Base-by-base conservation (phyloP, 768 basidiomycete genomes). In the Fibroporia radiculosa region DNA sequence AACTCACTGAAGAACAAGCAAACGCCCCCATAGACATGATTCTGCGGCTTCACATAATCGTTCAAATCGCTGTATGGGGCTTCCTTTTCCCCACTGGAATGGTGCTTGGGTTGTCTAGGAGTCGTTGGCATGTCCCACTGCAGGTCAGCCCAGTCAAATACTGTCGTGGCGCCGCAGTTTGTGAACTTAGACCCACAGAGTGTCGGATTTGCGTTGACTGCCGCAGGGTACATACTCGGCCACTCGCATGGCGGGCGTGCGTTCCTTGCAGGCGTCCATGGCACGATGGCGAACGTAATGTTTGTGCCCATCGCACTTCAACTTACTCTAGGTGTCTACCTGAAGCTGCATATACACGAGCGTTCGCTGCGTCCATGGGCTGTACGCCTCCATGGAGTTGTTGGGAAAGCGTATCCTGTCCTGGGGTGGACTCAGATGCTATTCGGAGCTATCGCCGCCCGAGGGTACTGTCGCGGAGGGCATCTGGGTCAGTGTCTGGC, bases 311-410 rank as follows among this genome's bases (percentile, higher is more conserved):
- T 93, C 29, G 53, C 73, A 12, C 52, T 68, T 1, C 93, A 96
- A 64, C 67, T 86, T 10, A 54, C 61, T 19, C 67, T 91, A 38
- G 93, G 93, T 3, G 75, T 90, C 34, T 97, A 95, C 64, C 81
- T 97, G 54, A 96, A 95, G 64, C 67, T 93, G 6, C 93, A 96
- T 61, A 82, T 96, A 22, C 74, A 93, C 49, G 89, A 95, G 63
- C 71, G 72, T 48, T 77, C 80, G 1, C 49, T 82, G 8, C 73
- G 93, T 31, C 84, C 84, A 1, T 84, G 72, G 56, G 80, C 81
- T 0, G 85, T 90, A 3, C 61, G 66, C 3, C 66, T 67, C 1
- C 93, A 95, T 53, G 83, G 87, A 0, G 54, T 87, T n/a, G 64
- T 96, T 13, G 93, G 93, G 12, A 93, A 85, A 60, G 49, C 69